Evolutionary conservation across 2,329 filamentous ascomycete genomes (phyloP).

Genomic region (Coniochaeta hoffmannii): DNA sequence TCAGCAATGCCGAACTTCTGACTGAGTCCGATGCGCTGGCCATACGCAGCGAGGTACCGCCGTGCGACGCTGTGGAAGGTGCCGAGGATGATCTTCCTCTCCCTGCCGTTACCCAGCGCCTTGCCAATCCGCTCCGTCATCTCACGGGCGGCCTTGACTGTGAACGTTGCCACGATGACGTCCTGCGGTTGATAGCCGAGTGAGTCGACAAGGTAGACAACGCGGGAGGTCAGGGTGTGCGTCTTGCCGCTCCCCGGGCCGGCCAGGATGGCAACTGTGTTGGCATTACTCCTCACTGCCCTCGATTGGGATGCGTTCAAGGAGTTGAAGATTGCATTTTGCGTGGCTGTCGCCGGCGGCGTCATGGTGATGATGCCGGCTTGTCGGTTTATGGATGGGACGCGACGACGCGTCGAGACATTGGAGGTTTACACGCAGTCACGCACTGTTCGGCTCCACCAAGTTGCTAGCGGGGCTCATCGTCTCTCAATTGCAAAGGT

Average conservation of each 20-base stretch:
- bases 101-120: slow-evolving; percentile 69
- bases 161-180: slow-evolving; percentile 93
- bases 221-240: slow-evolving; percentile 86
- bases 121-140: slow-evolving; percentile 85
- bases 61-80: slow-evolving; percentile 93
- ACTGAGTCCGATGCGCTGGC: slow-evolving; percentile 71
- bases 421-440: neutral
- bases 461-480: neutral
- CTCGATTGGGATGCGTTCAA: slow-evolving; percentile 49
- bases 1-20: slow-evolving; percentile 90
- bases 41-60: slow-evolving; percentile 77
- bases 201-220: slow-evolving; percentile 77
- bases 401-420: neutral
- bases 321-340: slow-evolving; percentile 32
- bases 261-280: slow-evolving; percentile 59
- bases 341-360: neutral
- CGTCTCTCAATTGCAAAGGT: neutral
- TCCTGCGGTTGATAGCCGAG: slow-evolving; percentile 71
- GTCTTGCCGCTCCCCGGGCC: slow-evolving; percentile 79
- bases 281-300: slow-evolving; percentile 44
- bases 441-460: neutral
- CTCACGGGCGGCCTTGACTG: slow-evolving; percentile 86
- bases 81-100: slow-evolving; percentile 73
- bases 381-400: neutral
- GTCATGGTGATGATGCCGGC: neutral